Conservation (phyloP, 1,139 yeast species). For the Pneumocystis jirovecii region DNA sequence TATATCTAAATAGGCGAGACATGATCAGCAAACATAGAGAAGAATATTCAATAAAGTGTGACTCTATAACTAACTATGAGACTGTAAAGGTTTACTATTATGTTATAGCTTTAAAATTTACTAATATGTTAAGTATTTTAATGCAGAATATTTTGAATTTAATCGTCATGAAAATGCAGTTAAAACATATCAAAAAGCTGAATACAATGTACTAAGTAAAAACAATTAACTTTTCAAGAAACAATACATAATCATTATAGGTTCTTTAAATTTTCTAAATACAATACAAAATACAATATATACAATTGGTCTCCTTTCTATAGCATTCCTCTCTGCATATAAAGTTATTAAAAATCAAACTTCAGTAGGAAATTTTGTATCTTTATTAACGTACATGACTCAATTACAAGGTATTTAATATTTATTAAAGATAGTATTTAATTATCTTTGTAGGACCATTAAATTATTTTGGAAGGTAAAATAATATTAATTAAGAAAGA, state of each 20-base stretch:
- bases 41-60: slow-evolving; percentile 90
- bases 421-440: slow-evolving; percentile 67
- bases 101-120: not conserved
- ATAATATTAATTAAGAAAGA: not conserved
- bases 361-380: slow-evolving; percentile 91
- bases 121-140: not conserved
- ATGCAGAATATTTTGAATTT: not conserved
- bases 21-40: slow-evolving; percentile 87
- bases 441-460: not conserved
- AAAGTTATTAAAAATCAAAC: slow-evolving; percentile 73
- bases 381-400: slow-evolving; percentile 88
- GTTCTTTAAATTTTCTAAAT: slow-evolving; percentile 70
- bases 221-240: not conserved
- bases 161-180: not conserved
- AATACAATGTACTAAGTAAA: not conserved
- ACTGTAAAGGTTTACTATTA: slow-evolving; percentile 49
- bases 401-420: slow-evolving; percentile 88
- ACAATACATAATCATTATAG: not conserved
- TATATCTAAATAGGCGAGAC: slow-evolving; percentile 49
- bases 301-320: slow-evolving; percentile 77
- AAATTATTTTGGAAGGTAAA: not conserved
- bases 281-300: slow-evolving; percentile 88
- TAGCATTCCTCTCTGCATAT: slow-evolving; percentile 96
- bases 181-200: not conserved
- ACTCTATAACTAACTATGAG: slow-evolving; percentile 83